Evolutionary conservation across 805 yeast species (phyloP).

Genomic region (Kluyveromyces aestuarii): DNA sequence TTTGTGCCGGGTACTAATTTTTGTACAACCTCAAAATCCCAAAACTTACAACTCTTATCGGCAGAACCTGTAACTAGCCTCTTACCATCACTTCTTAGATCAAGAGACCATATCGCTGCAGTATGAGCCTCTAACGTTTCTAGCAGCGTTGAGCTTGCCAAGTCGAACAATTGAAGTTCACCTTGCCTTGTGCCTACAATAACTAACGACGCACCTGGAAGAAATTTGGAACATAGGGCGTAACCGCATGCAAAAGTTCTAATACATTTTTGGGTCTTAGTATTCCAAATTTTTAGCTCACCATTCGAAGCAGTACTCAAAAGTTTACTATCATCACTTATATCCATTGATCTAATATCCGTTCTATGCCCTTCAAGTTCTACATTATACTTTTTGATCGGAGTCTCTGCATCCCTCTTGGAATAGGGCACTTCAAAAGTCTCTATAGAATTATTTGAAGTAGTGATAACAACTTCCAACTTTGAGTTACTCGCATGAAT

Average conservation of each 20-base stretch:
- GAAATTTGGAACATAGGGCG: slow-evolving; percentile 66
- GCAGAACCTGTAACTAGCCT: slow-evolving; percentile 87
- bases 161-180: slow-evolving; percentile 71
- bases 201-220: slow-evolving; percentile 87
- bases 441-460: slow-evolving; percentile 69
- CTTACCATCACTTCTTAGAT: slow-evolving; percentile 77
- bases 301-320: slow-evolving; percentile 91
- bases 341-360: slow-evolving; percentile 75
- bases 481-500: slow-evolving; percentile 37
- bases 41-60: slow-evolving; percentile 81
- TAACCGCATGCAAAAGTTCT: slow-evolving; percentile 87
- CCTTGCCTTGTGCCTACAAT: slow-evolving; percentile 88
- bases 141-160: slow-evolving; percentile 69
- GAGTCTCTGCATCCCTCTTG: slow-evolving; percentile 34
- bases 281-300: slow-evolving; percentile 79
- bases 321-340: slow-evolving; percentile 71
- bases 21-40: slow-evolving; percentile 69
- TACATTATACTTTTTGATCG: slow-evolving; percentile 45
- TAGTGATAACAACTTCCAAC: slow-evolving; percentile 53
- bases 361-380: slow-evolving; percentile 83
- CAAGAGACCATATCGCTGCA: slow-evolving; percentile 85
- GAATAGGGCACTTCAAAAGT: slow-evolving; percentile 56
- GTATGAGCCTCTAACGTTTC: slow-evolving; percentile 71
- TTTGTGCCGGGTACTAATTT: slow-evolving; percentile 65
- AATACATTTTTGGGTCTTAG: slow-evolving; percentile 61